phyloP scores from a whole-genome alignment of 1,284 basidiomycete genomes.

The Apiotrichum gracile region DNA sequence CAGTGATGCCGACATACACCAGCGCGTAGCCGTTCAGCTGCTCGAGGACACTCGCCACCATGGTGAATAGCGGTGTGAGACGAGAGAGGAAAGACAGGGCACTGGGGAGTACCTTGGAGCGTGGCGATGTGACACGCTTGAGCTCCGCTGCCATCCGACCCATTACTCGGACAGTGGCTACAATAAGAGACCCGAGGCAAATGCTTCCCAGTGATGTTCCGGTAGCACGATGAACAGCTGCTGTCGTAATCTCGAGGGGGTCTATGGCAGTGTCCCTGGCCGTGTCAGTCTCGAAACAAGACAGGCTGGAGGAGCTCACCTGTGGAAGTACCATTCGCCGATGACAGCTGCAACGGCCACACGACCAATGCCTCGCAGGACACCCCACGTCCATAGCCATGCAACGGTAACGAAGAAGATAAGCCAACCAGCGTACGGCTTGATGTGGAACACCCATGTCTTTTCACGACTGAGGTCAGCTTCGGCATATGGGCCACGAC shows the following conservation, averaged over 20 bases:
- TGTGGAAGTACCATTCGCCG: slow-evolving; percentile 86
- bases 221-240: slow-evolving; percentile 69
- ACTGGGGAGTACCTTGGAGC: slow-evolving; percentile 32
- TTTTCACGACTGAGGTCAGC: slow-evolving; percentile 26
- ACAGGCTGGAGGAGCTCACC: slow-evolving; percentile 52
- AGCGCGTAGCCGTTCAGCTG: slow-evolving; percentile 77
- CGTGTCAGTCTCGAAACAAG: slow-evolving; percentile 1
- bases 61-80: slow-evolving; percentile 44
- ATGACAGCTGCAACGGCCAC: slow-evolving; percentile 76
- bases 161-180: slow-evolving; percentile 58
- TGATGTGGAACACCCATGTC: slow-evolving; percentile 64
- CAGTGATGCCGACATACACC: slow-evolving; percentile 78
- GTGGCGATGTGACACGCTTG: slow-evolving; percentile 32
- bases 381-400: slow-evolving; percentile 89
- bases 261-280: slow-evolving; percentile 49
- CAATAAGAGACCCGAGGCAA: slow-evolving; percentile 66
- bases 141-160: slow-evolving; percentile 38
- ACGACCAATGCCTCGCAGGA: slow-evolving; percentile 71
- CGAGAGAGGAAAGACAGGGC: slow-evolving; percentile 48
- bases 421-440: slow-evolving; percentile 75
- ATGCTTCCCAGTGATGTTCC: slow-evolving; percentile 76
- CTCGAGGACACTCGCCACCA: slow-evolving; percentile 59
- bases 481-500: slow-evolving; percentile 6
- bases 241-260: slow-evolving; percentile 59
- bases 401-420: slow-evolving; percentile 62